Base-by-base conservation (phyloP, 2,329 filamentous ascomycete genomes). In the Fusarium penzigii region DNA sequence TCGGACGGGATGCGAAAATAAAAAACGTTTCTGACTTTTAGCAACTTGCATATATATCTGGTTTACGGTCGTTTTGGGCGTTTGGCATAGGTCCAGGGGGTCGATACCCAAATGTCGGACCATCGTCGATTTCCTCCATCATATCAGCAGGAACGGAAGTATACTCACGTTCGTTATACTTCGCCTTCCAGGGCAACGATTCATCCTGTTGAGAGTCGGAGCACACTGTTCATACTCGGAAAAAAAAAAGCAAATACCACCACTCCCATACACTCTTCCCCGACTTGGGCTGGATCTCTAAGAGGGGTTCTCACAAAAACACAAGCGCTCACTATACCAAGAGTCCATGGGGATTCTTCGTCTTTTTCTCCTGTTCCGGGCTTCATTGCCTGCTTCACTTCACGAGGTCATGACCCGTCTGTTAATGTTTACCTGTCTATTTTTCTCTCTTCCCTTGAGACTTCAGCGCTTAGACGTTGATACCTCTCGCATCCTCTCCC, bases 371-470 rank as follows among this genome's bases (percentile, higher is more conserved):
- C 47, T 47, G 39, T 52, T 54, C 54, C 55, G 46, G 48, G 44
- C 51, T 45, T 53, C 48, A 51, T 47, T 39, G 52, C 39, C 38
- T 43, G 58, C 53, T 66, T 57, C 56, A 54, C 57, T 64, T 71
- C 62, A 70, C 57, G 66, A 70, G 61, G 59, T 63, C 61, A 71
- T 65, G 69, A 70, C 62, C 65, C 56, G 52, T 57, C 57, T 63
- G 62, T 66, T 71, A 69, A 70, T 71, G 59, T 71, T 56, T 69
- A 62, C 57, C 65, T 70, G 58, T 68, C 53, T 68, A 63, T 61
- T 66, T 45, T 49, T 42, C 53, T 50, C 20, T 25, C 20, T 25
- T 25, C 20, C 20, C 20, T 25, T 7, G 20, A 25, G 20, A 43
- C 38, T 40, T 46, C 32, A 51, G 53, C 56, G 53, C 53, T 49